Percentiles rank a stretch among this genome's conserved stretches.
These are phyloP conservation scores for Silene coronaria DNA, from an alignment of 179 eudicot species.

Conservation along the genomic window DNA sequence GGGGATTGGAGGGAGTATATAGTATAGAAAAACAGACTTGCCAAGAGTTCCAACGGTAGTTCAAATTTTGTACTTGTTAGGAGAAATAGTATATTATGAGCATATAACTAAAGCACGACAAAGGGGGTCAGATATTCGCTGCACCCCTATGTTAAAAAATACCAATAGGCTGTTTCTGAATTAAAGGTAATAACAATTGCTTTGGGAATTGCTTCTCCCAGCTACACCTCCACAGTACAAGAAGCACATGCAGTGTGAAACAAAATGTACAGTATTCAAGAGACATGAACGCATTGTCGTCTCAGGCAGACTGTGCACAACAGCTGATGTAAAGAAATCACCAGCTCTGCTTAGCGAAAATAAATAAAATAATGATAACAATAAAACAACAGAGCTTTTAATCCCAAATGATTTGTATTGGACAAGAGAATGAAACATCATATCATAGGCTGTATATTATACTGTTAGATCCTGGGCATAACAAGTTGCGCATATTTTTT, in stretches of 20 bases:
- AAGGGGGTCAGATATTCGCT: too few species aligned
- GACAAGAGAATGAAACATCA: not conserved
- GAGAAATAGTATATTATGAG: not conserved
- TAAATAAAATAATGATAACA: not conserved
- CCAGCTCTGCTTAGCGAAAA: not conserved
- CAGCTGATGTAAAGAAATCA: not conserved
- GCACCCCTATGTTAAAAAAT: too few species aligned
- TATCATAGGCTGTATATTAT: too few species aligned
- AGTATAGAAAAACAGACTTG: not conserved
- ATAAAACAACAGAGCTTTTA: not conserved
- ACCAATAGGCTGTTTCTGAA: too few species aligned
- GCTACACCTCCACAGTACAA: too few species aligned
- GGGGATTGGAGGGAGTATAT: too few species aligned
- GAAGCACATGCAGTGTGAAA: too few species aligned
- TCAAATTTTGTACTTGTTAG: not conserved
- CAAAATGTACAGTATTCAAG: not conserved
- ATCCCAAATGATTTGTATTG: not conserved
- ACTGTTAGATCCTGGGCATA: too few species aligned
- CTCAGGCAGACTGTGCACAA: not conserved
- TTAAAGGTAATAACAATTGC: too few species aligned
- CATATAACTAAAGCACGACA: not conserved
- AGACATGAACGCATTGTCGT: not conserved
- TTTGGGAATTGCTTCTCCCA: too few species aligned
- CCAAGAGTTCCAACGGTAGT: not conserved
- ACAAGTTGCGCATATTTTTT: too few species aligned